Evolutionary conservation across 1,139 yeast species (phyloP).

Genomic region (Magnusiomyces suaveolens): DNA sequence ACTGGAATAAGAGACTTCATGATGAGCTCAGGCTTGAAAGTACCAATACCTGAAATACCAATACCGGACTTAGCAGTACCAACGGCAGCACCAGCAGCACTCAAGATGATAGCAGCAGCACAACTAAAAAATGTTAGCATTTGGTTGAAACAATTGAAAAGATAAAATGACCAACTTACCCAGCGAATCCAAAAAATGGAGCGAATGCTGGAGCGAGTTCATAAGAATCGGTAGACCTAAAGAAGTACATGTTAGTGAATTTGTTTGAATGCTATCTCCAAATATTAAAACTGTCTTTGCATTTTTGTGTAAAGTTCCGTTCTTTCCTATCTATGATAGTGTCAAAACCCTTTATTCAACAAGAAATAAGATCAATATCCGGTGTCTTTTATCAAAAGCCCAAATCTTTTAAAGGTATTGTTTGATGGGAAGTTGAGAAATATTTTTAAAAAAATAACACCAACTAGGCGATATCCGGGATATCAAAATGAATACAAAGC

Average conservation of each 20-base stretch:
- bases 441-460: no score
- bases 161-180: constrained; percentile 31
- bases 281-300: background rate
- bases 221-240: constrained; percentile 14
- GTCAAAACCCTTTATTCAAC: no score
- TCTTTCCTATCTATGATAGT: no score
- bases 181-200: constrained; percentile 92
- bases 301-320: no score
- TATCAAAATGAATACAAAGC: no score
- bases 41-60: constrained; percentile 74
- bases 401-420: no score
- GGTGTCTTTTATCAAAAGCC: no score
- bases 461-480: no score
- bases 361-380: no score
- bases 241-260: background rate
- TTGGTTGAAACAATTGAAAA: background rate
- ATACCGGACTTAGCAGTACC: constrained; percentile 99
- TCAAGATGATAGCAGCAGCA: constrained; percentile 80
- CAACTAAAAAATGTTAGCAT: constrained; percentile 37
- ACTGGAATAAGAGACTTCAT: constrained; percentile 54
- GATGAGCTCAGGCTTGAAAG: constrained; percentile 30
- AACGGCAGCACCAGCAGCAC: constrained; percentile 95
- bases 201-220: constrained; percentile 81
- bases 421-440: no score
- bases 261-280: no score